phyloP scores from a whole-genome alignment of 2,329 filamentous ascomycete genomes.

The Penicillium decumbens region DNA sequence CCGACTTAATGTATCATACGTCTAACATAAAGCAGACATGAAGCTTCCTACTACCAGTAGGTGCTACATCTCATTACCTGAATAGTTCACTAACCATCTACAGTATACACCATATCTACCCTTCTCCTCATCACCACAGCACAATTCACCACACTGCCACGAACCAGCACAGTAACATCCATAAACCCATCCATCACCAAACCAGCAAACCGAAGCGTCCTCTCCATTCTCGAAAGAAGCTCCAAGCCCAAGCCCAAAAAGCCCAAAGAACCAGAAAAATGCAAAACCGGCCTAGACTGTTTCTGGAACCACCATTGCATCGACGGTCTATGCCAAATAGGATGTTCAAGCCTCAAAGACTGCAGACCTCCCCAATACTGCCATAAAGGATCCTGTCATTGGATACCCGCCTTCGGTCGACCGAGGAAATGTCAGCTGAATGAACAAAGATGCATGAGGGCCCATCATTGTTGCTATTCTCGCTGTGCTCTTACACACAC shows the following conservation, averaged over 20 bases:
- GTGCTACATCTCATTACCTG: neutral
- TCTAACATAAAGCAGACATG: neutral
- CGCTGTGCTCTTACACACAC: neutral
- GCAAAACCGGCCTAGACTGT: neutral
- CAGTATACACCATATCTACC: neutral
- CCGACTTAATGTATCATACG: too few relatives aligned
- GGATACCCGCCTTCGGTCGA: neutral
- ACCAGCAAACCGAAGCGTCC: neutral
- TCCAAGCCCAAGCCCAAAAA: neutral
- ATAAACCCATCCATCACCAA: neutral
- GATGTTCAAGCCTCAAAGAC: neutral
- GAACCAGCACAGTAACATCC: neutral
- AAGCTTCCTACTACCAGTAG: neutral
- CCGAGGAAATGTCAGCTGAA: neutral
- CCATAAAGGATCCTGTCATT: neutral
- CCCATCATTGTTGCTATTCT: neutral
- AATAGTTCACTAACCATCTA: neutral
- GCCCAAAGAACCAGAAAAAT: neutral
- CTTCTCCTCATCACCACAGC: neutral
- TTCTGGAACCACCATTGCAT: neutral
- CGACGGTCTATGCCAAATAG: neutral
- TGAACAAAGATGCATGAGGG: neutral
- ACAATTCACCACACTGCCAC: too few relatives aligned
- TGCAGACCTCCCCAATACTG: neutral
- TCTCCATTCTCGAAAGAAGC: neutral